A percentile compares a stretch with the other conserved stretches of the same genome.
These are phyloP conservation scores for Fusarium sp. DNA, from an alignment of 2,329 filamentous ascomycete genomes.

Conservation along the genomic window DNA sequence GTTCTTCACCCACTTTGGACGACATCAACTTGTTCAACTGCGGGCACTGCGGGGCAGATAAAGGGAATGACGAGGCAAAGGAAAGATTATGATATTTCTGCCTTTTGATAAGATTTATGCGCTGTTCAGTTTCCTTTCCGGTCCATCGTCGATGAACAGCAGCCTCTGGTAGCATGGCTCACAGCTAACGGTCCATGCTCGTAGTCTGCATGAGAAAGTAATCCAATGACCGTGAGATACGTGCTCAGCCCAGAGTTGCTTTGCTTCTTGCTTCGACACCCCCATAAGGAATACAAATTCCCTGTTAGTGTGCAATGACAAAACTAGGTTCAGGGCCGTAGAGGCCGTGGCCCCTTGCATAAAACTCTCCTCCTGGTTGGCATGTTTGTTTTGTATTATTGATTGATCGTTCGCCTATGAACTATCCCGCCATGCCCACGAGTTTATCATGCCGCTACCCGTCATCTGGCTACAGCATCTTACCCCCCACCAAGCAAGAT, in stretches of 20 bases:
- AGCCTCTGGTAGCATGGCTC: not conserved
- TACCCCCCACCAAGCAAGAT: conserved; percentile 22
- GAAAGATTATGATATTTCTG: not conserved
- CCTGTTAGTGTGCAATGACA: not conserved
- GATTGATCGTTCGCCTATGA: conserved; percentile 6
- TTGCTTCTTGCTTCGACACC: conserved; percentile 8
- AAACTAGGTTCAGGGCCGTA: conserved; percentile 14
- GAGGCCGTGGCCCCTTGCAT: conserved; percentile 28
- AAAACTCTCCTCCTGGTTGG: conserved; percentile 25
- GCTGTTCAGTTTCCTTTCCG: conserved; percentile 1
- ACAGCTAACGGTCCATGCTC: conserved; percentile 8
- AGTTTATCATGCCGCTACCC: conserved; percentile 25
- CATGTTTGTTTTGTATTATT: conserved; percentile 6
- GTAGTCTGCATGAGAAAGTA: conserved; percentile 8
- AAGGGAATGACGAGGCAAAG: not conserved
- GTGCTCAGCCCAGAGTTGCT: not conserved
- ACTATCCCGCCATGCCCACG: conserved; percentile 22
- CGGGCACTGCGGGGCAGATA: conserved; percentile 17
- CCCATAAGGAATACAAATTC: conserved; percentile 1
- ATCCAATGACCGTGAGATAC: conserved; percentile 13
- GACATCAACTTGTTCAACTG: conserved; percentile 5
- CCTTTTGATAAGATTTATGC: conserved; percentile 14
- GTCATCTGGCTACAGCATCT: not conserved
- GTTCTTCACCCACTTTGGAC: conserved; percentile 1
- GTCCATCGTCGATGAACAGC: not conserved